Conservation (phyloP, 2,329 filamentous ascomycete genomes). For the Sclerotinia sclerotiorum region DNA sequence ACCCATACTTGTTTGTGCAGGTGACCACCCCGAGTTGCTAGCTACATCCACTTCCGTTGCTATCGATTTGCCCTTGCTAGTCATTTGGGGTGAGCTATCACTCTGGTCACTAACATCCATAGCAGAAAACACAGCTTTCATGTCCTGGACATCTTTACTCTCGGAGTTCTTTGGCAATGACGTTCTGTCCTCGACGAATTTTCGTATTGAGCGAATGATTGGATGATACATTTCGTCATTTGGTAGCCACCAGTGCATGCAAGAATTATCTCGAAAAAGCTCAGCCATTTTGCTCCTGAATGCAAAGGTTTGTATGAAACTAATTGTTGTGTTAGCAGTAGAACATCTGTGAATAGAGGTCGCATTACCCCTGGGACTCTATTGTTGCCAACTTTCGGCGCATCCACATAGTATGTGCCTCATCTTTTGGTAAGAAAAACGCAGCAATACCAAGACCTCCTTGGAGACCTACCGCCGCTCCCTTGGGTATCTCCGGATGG, state of each 20-base stretch:
- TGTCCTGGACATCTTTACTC: slow-evolving; percentile 68
- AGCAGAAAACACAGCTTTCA: slow-evolving; percentile 70
- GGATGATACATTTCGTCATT: slow-evolving; percentile 73
- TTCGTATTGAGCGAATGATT: slow-evolving; percentile 73
- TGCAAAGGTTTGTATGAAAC: slow-evolving; percentile 77
- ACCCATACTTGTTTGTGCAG: slow-evolving; percentile 7
- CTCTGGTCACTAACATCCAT: slow-evolving; percentile 52
- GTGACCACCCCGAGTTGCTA: slow-evolving; percentile 21
- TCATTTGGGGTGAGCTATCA: slow-evolving; percentile 22
- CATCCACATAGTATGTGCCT: slow-evolving; percentile 73
- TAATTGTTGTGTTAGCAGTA: slow-evolving; percentile 43
- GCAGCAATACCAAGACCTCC: slow-evolving; percentile 73
- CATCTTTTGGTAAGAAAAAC: slow-evolving; percentile 76
- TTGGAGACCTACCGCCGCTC: slow-evolving; percentile 71
- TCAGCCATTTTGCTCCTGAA: slow-evolving; percentile 75
- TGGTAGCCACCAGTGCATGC: slow-evolving; percentile 86
- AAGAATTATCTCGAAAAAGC: slow-evolving; percentile 68
- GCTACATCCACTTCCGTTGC: slow-evolving; percentile 25
- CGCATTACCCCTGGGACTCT: slow-evolving; percentile 70
- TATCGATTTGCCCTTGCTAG: slow-evolving; percentile 22
- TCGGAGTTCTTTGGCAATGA: slow-evolving; percentile 57
- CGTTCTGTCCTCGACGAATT: slow-evolving; percentile 77
- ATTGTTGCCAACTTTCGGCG: slow-evolving; percentile 75
- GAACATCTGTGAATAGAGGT: neutral
- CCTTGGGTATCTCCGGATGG: slow-evolving; percentile 69